phyloP scores from a whole-genome alignment of 208 protist species.

The Crithidia bombi region DNA sequence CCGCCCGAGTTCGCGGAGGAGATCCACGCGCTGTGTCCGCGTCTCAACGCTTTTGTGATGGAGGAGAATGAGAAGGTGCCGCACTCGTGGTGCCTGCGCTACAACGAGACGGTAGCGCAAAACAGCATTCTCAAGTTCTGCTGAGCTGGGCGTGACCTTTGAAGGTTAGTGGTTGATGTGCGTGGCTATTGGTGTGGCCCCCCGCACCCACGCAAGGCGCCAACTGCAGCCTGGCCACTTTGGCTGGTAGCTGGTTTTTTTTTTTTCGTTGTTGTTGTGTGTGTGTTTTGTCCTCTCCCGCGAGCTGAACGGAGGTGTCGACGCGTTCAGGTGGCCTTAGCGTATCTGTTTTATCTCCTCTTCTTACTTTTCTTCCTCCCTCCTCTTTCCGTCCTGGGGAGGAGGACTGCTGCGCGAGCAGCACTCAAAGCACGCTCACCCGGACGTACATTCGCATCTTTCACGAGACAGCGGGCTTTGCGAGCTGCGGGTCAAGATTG shows the following conservation, averaged over 20 bases:
- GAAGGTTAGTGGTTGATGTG: neutral
- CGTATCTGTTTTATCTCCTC: neutral
- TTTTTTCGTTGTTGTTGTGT: neutral
- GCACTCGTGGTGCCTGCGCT: constrained; percentile 73
- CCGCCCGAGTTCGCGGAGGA: constrained; percentile 52
- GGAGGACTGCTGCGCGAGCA: neutral
- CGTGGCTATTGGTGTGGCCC: neutral
- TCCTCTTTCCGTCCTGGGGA: neutral
- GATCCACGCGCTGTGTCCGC: constrained; percentile 43
- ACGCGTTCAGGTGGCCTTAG: too few relatives aligned
- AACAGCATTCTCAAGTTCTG: constrained; percentile 48
- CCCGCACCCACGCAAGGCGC: too few relatives aligned
- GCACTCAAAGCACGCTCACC: too few relatives aligned
- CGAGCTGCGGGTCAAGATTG: too few relatives aligned
- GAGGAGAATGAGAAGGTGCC: constrained; percentile 48
- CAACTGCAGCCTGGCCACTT: too few relatives aligned
- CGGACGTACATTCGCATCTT: neutral
- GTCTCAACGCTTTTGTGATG: constrained; percentile 47
- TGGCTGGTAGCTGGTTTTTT: too few relatives aligned
- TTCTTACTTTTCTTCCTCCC: neutral
- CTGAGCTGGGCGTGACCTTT: too few relatives aligned
- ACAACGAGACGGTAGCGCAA: constrained; percentile 55
- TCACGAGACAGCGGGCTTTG: neutral
- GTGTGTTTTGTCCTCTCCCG: neutral
- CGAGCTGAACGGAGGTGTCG: neutral